Base-by-base conservation (phyloP, 2,329 filamentous ascomycete species). In the Mollisia scopiformis region DNA sequence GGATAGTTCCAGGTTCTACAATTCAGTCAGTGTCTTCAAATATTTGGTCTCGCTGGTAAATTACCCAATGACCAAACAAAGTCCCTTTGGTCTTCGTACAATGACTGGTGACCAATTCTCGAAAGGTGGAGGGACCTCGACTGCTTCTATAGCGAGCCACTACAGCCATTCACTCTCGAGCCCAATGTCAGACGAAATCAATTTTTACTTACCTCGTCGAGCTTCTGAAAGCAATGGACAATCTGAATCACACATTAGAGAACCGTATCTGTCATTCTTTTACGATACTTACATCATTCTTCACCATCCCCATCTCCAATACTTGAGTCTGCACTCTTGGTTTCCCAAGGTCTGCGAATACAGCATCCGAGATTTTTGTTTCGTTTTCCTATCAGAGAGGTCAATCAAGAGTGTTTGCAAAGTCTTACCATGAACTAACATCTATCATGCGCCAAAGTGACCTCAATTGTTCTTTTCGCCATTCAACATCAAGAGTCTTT, bases 1-100 rank as follows among this genome's bases (percentile, higher is more conserved):
- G 55, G 55, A 41, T 37, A 57, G 31, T 57, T 57, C 55, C 55
- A 57, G 21, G 55, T 33, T 13, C 55, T 49, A 25, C 16, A 21
- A 2, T 8, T 43, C 6, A 43, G 39, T 11, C 7, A 16, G 16
- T 43, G 1, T 4, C 13, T 4, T 7, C 37, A 4, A 23, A 43
- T n/a, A 8, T 10, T 6, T n/a, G 7, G 5, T 13, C 8, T 2
- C 2, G 21, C 8, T 10, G n/a, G n/a, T 10, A 21, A n/a, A 25
- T 23, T 56, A 56, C 53, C 41, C 39, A 39, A 57, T 57, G 27
- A 57, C 43, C 23, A 57, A 28, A 14, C 39, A 47, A 2, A 21
- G 14, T n/a, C 54, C 54, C 25, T 50, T 57, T 3, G 54, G 54
- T 19, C 19, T 13, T 57, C 33, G 43, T 5, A 47, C 19, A 49